phyloP scores from a whole-genome alignment of 2,329 filamentous ascomycete genomes.

The Mariannaea elegans region DNA sequence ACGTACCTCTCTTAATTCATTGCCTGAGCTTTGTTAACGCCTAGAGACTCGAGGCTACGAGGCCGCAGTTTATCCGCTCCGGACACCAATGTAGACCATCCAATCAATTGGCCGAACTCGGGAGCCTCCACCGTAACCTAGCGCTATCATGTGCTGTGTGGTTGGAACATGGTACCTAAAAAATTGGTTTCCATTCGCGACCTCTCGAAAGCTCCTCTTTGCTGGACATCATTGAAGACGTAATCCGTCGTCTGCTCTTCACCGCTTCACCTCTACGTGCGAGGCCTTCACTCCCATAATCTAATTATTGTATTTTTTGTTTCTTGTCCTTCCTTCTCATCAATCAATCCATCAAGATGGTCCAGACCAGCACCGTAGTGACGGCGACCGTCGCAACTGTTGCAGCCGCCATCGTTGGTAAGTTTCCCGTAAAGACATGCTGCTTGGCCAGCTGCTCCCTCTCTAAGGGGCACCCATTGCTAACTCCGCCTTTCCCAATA shows the following conservation, averaged over 20 bases:
- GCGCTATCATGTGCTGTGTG: conserved; percentile 37
- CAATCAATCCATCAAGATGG: conserved; percentile 45
- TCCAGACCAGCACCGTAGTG: conserved; percentile 64
- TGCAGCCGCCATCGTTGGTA: conserved; percentile 69
- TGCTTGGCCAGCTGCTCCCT: not conserved
- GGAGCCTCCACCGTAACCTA: conserved; percentile 17
- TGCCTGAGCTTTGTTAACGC: conserved; percentile 14
- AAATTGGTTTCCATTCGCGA: conserved; percentile 41
- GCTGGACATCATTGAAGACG: conserved; percentile 34
- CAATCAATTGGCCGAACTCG: conserved; percentile 27
- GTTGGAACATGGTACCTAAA: conserved; percentile 35
- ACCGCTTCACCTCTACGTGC: conserved; percentile 12
- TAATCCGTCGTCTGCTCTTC: conserved; percentile 22
- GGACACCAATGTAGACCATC: conserved; percentile 15
- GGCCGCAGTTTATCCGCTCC: conserved; percentile 24
- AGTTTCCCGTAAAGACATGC: conserved; percentile 22
- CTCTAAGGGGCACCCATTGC: conserved; percentile 8
- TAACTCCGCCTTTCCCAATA: conserved; percentile 23
- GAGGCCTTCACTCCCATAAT: conserved; percentile 19
- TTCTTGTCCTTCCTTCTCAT: conserved; percentile 23
- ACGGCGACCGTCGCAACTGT: conserved; percentile 69
- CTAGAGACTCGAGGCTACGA: conserved; percentile 19
- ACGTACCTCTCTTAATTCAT: conserved; percentile 32
- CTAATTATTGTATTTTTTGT: conserved; percentile 13
- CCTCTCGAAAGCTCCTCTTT: conserved; percentile 35